Evolutionary conservation across 139 green algal species (phyloP).

Genomic region (Marvania coccoides): DNA sequence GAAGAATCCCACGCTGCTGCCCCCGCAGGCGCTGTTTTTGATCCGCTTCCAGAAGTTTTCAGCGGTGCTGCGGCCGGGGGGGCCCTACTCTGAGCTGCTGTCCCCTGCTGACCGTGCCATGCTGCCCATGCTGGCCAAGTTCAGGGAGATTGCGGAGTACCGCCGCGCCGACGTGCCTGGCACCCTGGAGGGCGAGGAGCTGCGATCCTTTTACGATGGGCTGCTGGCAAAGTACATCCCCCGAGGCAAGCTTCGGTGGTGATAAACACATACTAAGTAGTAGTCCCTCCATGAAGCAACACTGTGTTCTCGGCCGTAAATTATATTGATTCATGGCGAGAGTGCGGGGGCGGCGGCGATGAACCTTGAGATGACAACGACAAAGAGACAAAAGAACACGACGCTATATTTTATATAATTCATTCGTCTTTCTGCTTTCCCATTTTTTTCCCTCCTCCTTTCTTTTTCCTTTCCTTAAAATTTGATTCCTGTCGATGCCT

Average conservation of each 20-base stretch:
- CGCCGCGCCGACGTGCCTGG: not conserved
- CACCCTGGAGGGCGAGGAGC: slow-evolving; percentile 8
- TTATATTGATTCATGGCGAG: not conserved
- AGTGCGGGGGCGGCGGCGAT: no score
- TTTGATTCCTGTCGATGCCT: no score
- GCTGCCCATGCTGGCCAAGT: slow-evolving; percentile 61
- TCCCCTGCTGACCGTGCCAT: slow-evolving; percentile 40
- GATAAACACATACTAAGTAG: no score
- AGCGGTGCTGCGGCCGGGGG: slow-evolving; percentile 32
- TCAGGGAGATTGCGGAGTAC: slow-evolving; percentile 55
- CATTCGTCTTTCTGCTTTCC: not conserved
- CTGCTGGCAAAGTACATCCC: slow-evolving; percentile 70
- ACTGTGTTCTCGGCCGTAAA: no score
- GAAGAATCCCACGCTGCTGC: slow-evolving; percentile 52
- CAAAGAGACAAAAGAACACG: no score
- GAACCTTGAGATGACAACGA: not conserved
- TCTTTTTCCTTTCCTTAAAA: no score
- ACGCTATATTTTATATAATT: no score
- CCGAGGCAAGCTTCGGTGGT: slow-evolving; percentile 38
- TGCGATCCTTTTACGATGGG: slow-evolving; percentile 52
- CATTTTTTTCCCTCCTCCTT: not conserved
- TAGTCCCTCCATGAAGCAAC: no score
- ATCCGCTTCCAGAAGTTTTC: slow-evolving; percentile 50
- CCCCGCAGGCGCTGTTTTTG: slow-evolving; percentile 68
- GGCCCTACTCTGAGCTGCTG: slow-evolving; percentile 62